Evolutionary conservation across 1,139 yeast genomes (phyloP), one percentile per base, ranked within the genome.

Genomic region (Yamadazyma taylorii): DNA sequence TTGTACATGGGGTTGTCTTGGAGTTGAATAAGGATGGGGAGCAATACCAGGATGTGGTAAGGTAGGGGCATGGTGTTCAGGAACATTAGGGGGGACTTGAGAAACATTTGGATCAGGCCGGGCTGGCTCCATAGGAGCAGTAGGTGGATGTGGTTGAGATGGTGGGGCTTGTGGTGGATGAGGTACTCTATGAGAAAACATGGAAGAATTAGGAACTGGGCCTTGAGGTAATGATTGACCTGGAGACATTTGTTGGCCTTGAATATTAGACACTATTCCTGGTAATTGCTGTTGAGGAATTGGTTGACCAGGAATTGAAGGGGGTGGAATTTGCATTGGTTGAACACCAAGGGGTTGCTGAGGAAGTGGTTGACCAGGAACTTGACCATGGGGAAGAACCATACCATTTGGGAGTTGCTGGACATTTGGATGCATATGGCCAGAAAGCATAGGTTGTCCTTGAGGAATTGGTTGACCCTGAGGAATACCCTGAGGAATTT

Each of bases 161-260:
- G 21, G 21, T 8, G 5, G 21, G 21, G 21, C 21, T 8, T 19
- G 21, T 19, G 21, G 8, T 8, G 5, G 21, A 19, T 19, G 21
- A 19, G 21, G 5, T 19, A 19, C 5, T 19, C 21, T 6, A 6
- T 19, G 21, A 19, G 21, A 8, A 19, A 19, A 19, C 5, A 6
- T 19, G 8, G 21, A 19, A 19, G 8, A 6, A 19, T 8, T 8
- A 6, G 21, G 43, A n/a, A 17, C 40, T 23, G 25, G 41, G 10
- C 34, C 41, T 31, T 26, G 42, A 3, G 37, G 43, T 22, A 16
- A 11, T 5, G 13, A 5, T 16, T 32, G 23, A n/a, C 26, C 28
- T n/a, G 24, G 23, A 15, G 14, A 6, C 13, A 24, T 12, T 12
- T 5, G 26, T 6, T 10, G 26, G 23, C 9, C 23, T 10, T n/a